Evolutionary conservation across 441 rosid species (phyloP).

Genomic region (Pelargonium cotyledonis): DNA sequence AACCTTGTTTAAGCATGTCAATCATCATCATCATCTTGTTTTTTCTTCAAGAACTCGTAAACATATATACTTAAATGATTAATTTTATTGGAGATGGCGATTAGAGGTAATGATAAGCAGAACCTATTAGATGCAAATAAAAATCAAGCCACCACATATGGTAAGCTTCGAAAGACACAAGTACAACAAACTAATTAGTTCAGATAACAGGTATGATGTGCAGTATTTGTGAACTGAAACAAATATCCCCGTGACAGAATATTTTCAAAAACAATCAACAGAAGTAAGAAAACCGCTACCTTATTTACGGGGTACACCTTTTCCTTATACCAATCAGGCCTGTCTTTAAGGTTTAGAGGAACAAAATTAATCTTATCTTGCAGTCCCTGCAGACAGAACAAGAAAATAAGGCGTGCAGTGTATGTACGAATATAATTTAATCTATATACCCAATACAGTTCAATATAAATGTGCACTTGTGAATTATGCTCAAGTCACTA

Average conservation of each 20-base stretch:
- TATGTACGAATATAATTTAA: too few relatives aligned
- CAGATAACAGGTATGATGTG: too few relatives aligned
- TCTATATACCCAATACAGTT: neutral
- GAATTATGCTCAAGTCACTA: too few relatives aligned
- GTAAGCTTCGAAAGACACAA: too few relatives aligned
- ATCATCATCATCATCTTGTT: neutral
- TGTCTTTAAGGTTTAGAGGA: slow-evolving; percentile 36
- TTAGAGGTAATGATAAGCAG: neutral
- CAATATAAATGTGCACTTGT: too few relatives aligned
- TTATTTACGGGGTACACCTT: slow-evolving; percentile 44
- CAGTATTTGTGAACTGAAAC: too few relatives aligned
- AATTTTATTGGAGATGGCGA: neutral
- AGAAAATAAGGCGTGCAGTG: neutral
- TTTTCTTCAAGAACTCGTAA: neutral
- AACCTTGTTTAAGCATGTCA: neutral
- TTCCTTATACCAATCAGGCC: slow-evolving; percentile 54
- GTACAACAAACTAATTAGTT: too few relatives aligned
- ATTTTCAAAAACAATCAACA: neutral
- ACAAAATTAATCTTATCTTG: slow-evolving; percentile 41
- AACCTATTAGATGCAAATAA: neutral
- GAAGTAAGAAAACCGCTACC: slow-evolving; percentile 22
- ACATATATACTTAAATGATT: neutral
- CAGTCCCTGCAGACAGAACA: slow-evolving; percentile 33
- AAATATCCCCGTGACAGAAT: too few relatives aligned
- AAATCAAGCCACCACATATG: too few relatives aligned